phyloP scores from a whole-genome alignment of 2,329 filamentous ascomycete genomes.

The Didymella glomerata region DNA sequence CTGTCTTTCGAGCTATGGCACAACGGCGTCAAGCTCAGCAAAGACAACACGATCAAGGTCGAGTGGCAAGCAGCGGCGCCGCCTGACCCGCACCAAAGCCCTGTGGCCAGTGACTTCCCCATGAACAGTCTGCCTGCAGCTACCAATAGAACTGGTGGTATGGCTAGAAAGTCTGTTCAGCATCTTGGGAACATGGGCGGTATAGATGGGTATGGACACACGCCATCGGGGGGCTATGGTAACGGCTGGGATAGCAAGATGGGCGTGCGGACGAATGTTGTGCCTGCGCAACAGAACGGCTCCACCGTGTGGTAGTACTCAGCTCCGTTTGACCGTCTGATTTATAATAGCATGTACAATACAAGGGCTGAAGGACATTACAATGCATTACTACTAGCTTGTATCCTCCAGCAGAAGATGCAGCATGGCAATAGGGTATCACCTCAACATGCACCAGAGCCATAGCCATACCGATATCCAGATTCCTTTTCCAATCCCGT shows the following conservation, averaged over 20 bases:
- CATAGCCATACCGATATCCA: not conserved
- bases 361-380: not conserved
- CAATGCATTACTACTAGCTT: not conserved
- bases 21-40: constrained; percentile 46
- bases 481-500: not conserved
- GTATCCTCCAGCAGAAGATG: not conserved
- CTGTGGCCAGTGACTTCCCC: constrained; percentile 9
- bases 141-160: not conserved
- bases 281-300: constrained; percentile 3
- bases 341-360: not conserved
- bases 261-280: not conserved
- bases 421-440: not conserved
- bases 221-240: not conserved
- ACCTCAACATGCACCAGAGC: not conserved
- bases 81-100: constrained; percentile 10
- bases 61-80: constrained; percentile 42
- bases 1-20: constrained; percentile 53
- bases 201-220: not conserved
- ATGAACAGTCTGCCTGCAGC: constrained; percentile 14
- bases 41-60: constrained; percentile 48
- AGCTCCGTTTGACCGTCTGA: not conserved
- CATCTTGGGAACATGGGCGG: constrained; percentile 1
- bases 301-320: constrained; percentile 3
- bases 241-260: constrained; percentile 9
- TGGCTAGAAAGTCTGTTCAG: constrained; percentile 11